Conservation (phyloP, 768 basidiomycete species). For the Tephrocybe sp. region DNA sequence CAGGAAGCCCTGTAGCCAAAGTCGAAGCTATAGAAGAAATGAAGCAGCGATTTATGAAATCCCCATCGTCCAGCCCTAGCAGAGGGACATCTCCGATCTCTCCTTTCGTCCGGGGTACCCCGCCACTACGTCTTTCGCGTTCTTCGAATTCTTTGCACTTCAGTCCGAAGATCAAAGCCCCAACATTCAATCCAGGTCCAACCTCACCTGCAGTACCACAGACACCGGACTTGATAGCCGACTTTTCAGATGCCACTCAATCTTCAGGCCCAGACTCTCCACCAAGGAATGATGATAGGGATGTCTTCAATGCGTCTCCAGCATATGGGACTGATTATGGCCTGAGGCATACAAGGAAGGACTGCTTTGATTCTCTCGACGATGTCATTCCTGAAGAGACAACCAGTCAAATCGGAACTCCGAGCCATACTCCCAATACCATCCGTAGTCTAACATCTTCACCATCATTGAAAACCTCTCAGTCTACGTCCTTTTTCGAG, state of each 20-base stretch:
- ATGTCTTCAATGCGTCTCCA: slow-evolving; percentile 22
- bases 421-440: slow-evolving; percentile 31
- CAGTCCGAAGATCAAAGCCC: slow-evolving; percentile 4
- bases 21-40: slow-evolving; percentile 60
- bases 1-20: slow-evolving; percentile 36
- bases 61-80: slow-evolving; percentile 27
- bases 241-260: slow-evolving; percentile 59
- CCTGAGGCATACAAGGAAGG: slow-evolving; percentile 22
- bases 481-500: neutral
- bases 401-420: slow-evolving; percentile 30
- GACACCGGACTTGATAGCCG: slow-evolving; percentile 61
- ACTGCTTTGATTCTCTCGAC: slow-evolving; percentile 25
- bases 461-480: slow-evolving; percentile 4
- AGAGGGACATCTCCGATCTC: slow-evolving; percentile 4
- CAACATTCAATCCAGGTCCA: slow-evolving; percentile 3
- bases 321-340: slow-evolving; percentile 18
- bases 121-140: slow-evolving; percentile 13
- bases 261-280: slow-evolving; percentile 57
- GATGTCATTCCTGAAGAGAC: slow-evolving; percentile 32
- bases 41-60: slow-evolving; percentile 55
- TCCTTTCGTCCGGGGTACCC: neutral
- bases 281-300: slow-evolving; percentile 27
- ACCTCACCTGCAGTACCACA: slow-evolving; percentile 31
- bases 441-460: slow-evolving; percentile 4
- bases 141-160: slow-evolving; percentile 21